Evolutionary conservation across 495 filamentous ascomycete genomes (phyloP).

Genomic region (Hyaloscypha hepaticicola): DNA sequence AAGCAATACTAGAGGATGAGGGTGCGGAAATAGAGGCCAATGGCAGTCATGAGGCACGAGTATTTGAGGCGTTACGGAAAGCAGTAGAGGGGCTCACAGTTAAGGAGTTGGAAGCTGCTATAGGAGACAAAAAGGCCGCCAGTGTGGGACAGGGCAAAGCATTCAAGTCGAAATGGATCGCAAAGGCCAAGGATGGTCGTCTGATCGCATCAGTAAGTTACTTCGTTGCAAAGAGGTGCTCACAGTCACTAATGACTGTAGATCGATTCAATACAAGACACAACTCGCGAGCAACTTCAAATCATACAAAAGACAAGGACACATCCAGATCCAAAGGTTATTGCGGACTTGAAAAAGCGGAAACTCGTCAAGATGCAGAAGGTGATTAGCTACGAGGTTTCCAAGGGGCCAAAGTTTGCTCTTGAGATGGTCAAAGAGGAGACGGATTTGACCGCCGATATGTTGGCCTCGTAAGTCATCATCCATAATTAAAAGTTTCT

Average conservation of each 20-base stretch:
- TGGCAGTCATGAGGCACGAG: constrained; percentile 92
- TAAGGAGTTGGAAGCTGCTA: constrained; percentile 66
- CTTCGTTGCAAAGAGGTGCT: constrained; percentile 31
- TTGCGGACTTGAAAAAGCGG: constrained; percentile 82
- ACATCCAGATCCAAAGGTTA: constrained; percentile 65
- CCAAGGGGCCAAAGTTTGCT: constrained; percentile 84
- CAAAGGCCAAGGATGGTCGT: constrained; percentile 71
- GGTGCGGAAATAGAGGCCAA: constrained; percentile 74
- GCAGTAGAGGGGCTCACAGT: constrained; percentile 79
- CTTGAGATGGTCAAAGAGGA: constrained; percentile 86
- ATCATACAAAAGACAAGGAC: constrained; percentile 66
- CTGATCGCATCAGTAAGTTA: constrained; percentile 41
- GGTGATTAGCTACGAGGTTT: constrained; percentile 77
- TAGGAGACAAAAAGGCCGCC: constrained; percentile 79
- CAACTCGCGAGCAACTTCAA: constrained; percentile 70
- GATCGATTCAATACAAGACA: constrained; percentile 71
- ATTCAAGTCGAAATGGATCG: constrained; percentile 95
- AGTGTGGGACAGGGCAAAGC: constrained; percentile 95
- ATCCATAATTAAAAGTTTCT: neutral
- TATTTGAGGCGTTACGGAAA: constrained; percentile 80
- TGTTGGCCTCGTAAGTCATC: constrained; percentile 63
- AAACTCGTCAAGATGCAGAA: constrained; percentile 81
- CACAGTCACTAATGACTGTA: constrained; percentile 33
- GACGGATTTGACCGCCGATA: constrained; percentile 91
- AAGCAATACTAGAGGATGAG: constrained; percentile 75